These are phyloP conservation scores for Epichloe amarillans DNA, from an alignment of 2,329 filamentous ascomycete genomes.

Conservation along the genomic window DNA sequence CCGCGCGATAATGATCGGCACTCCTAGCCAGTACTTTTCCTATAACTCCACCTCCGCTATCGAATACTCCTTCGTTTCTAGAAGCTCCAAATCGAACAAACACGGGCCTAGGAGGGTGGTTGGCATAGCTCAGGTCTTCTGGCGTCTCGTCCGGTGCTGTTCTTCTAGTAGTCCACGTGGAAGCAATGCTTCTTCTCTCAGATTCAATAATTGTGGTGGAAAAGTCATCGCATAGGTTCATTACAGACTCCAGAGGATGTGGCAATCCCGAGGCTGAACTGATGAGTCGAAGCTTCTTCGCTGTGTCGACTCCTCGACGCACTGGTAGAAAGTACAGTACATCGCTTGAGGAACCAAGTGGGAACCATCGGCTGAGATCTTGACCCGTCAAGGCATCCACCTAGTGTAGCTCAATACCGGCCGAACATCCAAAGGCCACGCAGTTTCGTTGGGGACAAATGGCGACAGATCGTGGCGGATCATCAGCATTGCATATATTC, in stretches of 20 bases:
- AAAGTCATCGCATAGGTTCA: conserved; percentile 11
- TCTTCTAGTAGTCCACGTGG: neutral
- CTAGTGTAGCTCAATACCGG: conserved; percentile 51
- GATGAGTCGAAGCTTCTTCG: conserved; percentile 46
- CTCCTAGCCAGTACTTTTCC: conserved; percentile 25
- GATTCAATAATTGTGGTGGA: conserved; percentile 11
- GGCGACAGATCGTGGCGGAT: conserved; percentile 50
- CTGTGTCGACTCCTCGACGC: conserved; percentile 32
- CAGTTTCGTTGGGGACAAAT: conserved; percentile 52
- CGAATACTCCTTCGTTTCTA: neutral
- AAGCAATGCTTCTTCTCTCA: conserved; percentile 11
- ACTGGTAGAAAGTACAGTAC: conserved; percentile 47
- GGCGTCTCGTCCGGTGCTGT: conserved; percentile 4
- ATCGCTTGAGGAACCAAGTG: conserved; percentile 38
- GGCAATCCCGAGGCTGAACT: conserved; percentile 38
- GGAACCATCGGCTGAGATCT: conserved; percentile 41
- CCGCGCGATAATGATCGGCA: conserved; percentile 48
- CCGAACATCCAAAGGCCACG: conserved; percentile 50
- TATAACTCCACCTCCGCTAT: conserved; percentile 1
- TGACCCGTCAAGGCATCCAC: conserved; percentile 31
- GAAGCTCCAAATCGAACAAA: neutral
- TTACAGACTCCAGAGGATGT: conserved; percentile 10
- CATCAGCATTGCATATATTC: conserved; percentile 44
- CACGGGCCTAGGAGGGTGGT: neutral
- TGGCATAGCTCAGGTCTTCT: neutral